Conservation (phyloP, 2,329 filamentous ascomycete species). For the Zasmidium citrigriseum region DNA sequence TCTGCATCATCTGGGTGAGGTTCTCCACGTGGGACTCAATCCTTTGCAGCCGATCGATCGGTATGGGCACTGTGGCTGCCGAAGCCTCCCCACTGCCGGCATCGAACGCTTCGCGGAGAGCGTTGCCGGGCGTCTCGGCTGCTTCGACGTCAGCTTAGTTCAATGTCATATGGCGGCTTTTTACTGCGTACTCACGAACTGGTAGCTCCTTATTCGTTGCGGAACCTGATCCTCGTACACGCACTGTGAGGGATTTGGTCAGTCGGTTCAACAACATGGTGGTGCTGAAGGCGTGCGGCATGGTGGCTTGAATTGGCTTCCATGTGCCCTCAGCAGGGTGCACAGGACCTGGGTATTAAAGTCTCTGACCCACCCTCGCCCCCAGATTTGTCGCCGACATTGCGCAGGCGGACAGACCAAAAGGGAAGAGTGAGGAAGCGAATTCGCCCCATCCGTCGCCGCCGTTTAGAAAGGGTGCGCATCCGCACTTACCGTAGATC, state of each 20-base stretch:
- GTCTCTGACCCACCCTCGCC: background rate
- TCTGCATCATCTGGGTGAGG: slow-evolving; percentile 10
- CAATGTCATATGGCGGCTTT: background rate
- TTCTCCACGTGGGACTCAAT: slow-evolving; percentile 14
- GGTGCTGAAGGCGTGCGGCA: background rate
- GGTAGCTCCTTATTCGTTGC: slow-evolving; percentile 10
- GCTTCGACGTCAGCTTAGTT: background rate
- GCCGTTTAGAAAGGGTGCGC: background rate
- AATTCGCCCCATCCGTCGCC: background rate
- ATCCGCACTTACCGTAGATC: slow-evolving; percentile 15
- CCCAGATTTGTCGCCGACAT: background rate
- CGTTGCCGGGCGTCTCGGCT: slow-evolving; percentile 9
- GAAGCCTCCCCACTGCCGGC: background rate
- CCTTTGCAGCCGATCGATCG: slow-evolving; percentile 7
- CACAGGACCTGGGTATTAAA: background rate
- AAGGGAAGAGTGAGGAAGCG: background rate
- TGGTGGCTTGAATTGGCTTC: background rate
- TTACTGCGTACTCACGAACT: slow-evolving; percentile 18
- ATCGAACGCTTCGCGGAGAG: slow-evolving; percentile 9
- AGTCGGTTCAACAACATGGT: background rate
- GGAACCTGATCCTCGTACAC: slow-evolving; percentile 18
- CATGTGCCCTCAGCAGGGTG: background rate
- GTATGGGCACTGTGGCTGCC: slow-evolving; percentile 4
- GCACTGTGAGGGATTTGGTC: slow-evolving; percentile 10
- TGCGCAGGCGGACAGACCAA: background rate